Evolutionary conservation across 2,329 filamentous ascomycete genomes (phyloP).

Genomic region (Ophiognomonia clavigignenti-juglandacearum): DNA sequence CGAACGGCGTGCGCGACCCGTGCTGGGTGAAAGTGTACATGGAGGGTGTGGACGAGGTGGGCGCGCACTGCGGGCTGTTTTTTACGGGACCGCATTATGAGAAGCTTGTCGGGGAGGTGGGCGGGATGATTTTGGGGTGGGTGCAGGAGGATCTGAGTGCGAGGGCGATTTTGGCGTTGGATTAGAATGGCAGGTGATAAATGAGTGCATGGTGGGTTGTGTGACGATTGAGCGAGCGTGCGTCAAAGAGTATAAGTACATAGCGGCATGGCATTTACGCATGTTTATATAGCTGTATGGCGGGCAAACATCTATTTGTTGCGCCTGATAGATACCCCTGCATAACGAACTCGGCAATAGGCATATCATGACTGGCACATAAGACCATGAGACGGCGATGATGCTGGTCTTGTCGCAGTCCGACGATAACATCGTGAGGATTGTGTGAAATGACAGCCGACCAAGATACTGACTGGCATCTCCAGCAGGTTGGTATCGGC

Average conservation of each 20-base stretch:
- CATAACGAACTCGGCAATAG: not conserved
- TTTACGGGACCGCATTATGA: slow-evolving; percentile 70
- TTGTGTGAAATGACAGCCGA: too few relatives aligned
- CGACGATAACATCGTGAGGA: too few relatives aligned
- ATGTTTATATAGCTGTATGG: too few relatives aligned
- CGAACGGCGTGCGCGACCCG: slow-evolving; percentile 53
- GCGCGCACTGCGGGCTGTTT: slow-evolving; percentile 80
- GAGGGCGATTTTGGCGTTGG: slow-evolving; percentile 31
- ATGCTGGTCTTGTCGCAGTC: too few relatives aligned
- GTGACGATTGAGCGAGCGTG: not conserved
- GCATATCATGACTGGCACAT: not conserved
- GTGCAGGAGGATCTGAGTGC: slow-evolving; percentile 55
- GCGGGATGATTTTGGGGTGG: slow-evolving; percentile 63
- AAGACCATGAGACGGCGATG: not conserved
- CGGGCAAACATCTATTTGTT: not conserved
- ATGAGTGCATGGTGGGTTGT: not conserved
- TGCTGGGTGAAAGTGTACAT: slow-evolving; percentile 79
- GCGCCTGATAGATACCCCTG: not conserved
- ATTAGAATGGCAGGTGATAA: slow-evolving; percentile 4
- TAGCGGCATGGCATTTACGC: not conserved
- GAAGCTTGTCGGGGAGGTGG: slow-evolving; percentile 69
- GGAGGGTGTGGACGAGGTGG: slow-evolving; percentile 78
- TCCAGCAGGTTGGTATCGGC: too few relatives aligned
- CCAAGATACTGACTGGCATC: too few relatives aligned
- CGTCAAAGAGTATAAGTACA: not conserved